Conservation (phyloP, 1,284 basidiomycete genomes). For the Phellopilus nigrolimitatus region DNA sequence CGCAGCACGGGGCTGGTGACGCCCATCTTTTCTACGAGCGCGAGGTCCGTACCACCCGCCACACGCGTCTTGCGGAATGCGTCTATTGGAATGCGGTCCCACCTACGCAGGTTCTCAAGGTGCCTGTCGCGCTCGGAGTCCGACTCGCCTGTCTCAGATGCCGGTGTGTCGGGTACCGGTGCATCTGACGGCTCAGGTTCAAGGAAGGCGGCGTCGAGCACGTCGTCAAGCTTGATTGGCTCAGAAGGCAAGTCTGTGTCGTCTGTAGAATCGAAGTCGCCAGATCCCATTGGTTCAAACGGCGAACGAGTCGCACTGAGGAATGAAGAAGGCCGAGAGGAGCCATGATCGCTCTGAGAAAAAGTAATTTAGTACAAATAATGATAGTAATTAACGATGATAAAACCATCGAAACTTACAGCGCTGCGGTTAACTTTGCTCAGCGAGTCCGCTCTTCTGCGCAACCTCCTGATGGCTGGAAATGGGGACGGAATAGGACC, state of each 20-base stretch:
- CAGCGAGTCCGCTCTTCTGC: constrained; percentile 17
- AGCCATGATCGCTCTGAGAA: constrained; percentile 31
- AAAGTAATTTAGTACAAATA: constrained; percentile 35
- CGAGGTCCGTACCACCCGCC: constrained; percentile 34
- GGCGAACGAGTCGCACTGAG: constrained; percentile 23
- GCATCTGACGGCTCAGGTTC: constrained; percentile 46
- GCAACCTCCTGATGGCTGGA: constrained; percentile 29
- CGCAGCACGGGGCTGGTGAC: constrained; percentile 22
- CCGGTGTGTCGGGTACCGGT: constrained; percentile 22
- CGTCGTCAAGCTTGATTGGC: constrained; percentile 70
- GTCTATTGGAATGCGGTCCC: constrained; percentile 70
- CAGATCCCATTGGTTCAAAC: constrained; percentile 24
- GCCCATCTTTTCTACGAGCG: constrained; percentile 33
- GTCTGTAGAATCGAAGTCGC: constrained; percentile 31
- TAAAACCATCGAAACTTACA: constrained; percentile 17
- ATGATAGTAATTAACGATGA: constrained; percentile 2
- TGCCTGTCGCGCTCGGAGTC: constrained; percentile 26
- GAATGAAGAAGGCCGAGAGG: constrained; percentile 27
- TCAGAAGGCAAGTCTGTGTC: constrained; percentile 37
- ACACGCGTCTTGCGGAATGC: constrained; percentile 67
- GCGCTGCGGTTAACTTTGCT: constrained; percentile 23
- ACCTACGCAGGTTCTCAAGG: constrained; percentile 46
- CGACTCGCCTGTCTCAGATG: constrained; percentile 27
- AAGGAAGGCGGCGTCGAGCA: constrained; percentile 70
- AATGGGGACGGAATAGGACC: constrained; percentile 63